phyloP scores from a whole-genome alignment of 1,139 yeast genomes.

The Suhomyces guaymorum region DNA sequence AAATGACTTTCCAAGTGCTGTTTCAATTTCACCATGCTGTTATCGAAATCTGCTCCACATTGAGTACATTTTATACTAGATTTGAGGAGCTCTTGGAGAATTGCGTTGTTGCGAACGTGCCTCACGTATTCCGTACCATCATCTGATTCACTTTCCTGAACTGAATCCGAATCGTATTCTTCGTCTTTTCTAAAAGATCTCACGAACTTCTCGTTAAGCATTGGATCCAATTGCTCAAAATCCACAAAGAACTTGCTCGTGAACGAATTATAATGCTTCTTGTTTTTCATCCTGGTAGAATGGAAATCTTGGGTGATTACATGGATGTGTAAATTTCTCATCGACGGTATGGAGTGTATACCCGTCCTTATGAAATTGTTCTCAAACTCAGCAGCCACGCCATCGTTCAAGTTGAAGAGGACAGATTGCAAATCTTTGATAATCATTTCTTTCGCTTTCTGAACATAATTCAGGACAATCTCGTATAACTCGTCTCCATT shows the following conservation, averaged over 20 bases:
- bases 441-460: conserved; percentile 42
- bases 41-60: conserved; percentile 49
- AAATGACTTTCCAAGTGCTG: conserved; percentile 51
- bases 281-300: conserved; percentile 56
- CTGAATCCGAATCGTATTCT: conserved; percentile 26
- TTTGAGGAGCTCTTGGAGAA: conserved; percentile 31
- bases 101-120: conserved; percentile 12
- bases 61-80: conserved; percentile 50
- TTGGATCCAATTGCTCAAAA: conserved; percentile 40
- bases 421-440: conserved; percentile 32
- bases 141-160: conserved; percentile 16
- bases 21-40: conserved; percentile 49
- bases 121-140: conserved; percentile 9
- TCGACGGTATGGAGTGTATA: conserved; percentile 70
- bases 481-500: conserved; percentile 29
- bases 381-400: conserved; percentile 22
- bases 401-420: conserved; percentile 10
- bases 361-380: conserved; percentile 55
- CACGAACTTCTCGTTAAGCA: conserved; percentile 11
- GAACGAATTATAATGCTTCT: conserved; percentile 72
- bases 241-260: conserved; percentile 63
- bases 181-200: conserved; percentile 5
- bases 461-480: conserved; percentile 39
- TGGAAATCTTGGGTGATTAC: conserved; percentile 65
- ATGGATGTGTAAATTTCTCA: conserved; percentile 71